Evolutionary conservation across 1,139 yeast genomes (phyloP).

Genomic region (Debaryomycetaceae sp.): DNA sequence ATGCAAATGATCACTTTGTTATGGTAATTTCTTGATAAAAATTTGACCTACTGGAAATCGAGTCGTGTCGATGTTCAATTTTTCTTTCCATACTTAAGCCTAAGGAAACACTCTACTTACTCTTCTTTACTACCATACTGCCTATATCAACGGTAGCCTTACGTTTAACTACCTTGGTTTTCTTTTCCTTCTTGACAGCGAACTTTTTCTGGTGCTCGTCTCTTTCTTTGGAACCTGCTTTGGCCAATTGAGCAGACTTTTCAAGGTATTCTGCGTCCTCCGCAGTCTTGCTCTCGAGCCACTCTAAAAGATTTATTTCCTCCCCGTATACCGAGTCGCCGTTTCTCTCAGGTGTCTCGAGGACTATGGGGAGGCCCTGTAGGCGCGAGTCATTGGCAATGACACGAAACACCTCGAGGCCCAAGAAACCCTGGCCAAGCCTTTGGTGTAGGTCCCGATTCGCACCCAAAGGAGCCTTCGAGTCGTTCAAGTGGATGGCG

Average conservation of each 20-base stretch:
- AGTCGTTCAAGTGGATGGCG: slow-evolving; percentile 88
- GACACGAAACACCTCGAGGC: slow-evolving; percentile 76
- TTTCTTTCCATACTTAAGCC: background rate
- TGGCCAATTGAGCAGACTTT: slow-evolving; percentile 49
- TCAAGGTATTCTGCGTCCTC: slow-evolving; percentile 55
- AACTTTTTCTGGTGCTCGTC: slow-evolving; percentile 44
- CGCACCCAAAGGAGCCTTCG: slow-evolving; percentile 89
- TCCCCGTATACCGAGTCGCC: slow-evolving; percentile 67
- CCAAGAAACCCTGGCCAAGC: slow-evolving; percentile 85
- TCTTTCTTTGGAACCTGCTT: slow-evolving; percentile 57
- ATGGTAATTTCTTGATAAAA: background rate
- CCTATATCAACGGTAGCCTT: slow-evolving; percentile 7
- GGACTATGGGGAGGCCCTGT: slow-evolving; percentile 68
- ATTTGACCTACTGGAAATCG: background rate
- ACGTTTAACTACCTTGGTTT: slow-evolving; percentile 9
- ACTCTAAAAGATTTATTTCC: slow-evolving; percentile 74
- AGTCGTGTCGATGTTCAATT: background rate
- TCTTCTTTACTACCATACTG: slow-evolving; percentile 10
- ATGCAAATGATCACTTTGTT: background rate
- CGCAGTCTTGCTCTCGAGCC: slow-evolving; percentile 53
- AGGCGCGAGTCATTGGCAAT: slow-evolving; percentile 68
- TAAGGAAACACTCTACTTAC: slow-evolving; percentile 1
- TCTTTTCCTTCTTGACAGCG: slow-evolving; percentile 26
- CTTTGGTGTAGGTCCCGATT: slow-evolving; percentile 90
- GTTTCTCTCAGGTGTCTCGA: slow-evolving; percentile 80